A percentile compares a stretch with the other conserved stretches of the same genome.
Evolutionary conservation across 192 early-diverging fungal species (phyloP).

Genomic region (Mycoemilia scoparia): DNA sequence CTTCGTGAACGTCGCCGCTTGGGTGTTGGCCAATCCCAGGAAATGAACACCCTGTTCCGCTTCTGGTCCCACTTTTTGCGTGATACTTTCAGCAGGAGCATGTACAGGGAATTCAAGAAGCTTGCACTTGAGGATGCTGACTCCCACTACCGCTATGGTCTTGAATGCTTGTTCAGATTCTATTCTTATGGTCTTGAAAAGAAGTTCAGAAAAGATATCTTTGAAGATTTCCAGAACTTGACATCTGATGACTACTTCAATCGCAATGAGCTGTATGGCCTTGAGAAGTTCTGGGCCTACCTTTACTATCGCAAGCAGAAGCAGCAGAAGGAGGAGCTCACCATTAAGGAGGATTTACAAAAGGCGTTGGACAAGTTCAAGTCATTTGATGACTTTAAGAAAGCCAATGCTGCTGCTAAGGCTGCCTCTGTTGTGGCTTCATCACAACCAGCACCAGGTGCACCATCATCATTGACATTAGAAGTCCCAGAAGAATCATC

Average conservation of each 20-base stretch:
- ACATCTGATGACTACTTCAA: conserved; percentile 54
- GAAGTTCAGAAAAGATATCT: conserved; percentile 66
- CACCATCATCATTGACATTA: too few species aligned
- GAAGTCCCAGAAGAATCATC: too few species aligned
- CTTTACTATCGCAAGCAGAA: conserved; percentile 78
- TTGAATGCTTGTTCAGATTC: conserved; percentile 95
- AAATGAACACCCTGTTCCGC: conserved; percentile 93
- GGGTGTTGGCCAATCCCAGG: conserved; percentile 76
- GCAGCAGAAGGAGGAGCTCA: conserved; percentile 33
- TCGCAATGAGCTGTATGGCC: conserved; percentile 62
- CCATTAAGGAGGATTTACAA: conserved; percentile 34
- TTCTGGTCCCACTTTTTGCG: conserved; percentile 98
- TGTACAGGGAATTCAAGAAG: conserved; percentile 86
- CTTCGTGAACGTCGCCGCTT: conserved; percentile 79
- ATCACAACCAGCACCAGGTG: too few species aligned
- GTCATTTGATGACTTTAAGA: conserved; percentile 37
- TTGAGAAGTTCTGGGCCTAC: conserved; percentile 95
- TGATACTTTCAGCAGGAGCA: conserved; percentile 84
- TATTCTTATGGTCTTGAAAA: conserved; percentile 90
- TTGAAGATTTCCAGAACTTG: conserved; percentile 74
- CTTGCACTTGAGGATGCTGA: conserved; percentile 77
- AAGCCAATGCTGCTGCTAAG: conserved; percentile 10
- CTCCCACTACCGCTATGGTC: conserved; percentile 77
- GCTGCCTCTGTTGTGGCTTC: not conserved
- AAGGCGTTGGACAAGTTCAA: conserved; percentile 42